Conservation (phyloP, 306 rosid species). For the Malus domestica region DNA sequence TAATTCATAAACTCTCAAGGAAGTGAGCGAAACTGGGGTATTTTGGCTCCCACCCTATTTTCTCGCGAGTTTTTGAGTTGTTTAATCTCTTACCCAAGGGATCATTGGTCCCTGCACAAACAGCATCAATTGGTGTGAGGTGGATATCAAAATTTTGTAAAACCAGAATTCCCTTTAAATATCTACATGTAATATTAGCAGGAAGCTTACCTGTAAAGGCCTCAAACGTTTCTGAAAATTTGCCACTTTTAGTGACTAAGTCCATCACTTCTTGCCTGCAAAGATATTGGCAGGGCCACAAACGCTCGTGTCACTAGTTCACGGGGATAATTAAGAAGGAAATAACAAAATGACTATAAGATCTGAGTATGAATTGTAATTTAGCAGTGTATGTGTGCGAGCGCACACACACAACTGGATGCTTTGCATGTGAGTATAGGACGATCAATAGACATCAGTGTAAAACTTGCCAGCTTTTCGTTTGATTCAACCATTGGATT, state of each 20-base stretch:
- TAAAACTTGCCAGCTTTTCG: background rate
- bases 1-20: conserved; percentile 48
- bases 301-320: background rate
- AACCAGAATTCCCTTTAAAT: background rate
- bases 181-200: background rate
- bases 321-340: background rate
- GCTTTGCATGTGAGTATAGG: background rate
- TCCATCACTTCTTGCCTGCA: conserved; percentile 97
- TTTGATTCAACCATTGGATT: background rate
- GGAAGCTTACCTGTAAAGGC: conserved; percentile 57
- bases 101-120: conserved; percentile 53
- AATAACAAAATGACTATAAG: background rate
- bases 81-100: conserved; percentile 85
- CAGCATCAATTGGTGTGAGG: background rate
- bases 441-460: background rate
- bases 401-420: background rate
- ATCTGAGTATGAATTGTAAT: background rate
- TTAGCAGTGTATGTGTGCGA: background rate
- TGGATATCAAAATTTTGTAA: background rate
- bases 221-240: conserved; percentile 64
- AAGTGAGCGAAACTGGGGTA: conserved; percentile 66
- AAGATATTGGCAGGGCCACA: conserved; percentile 12
- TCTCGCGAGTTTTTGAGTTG: conserved; percentile 72
- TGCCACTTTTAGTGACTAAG: conserved; percentile 66
- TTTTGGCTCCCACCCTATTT: conserved; percentile 92